These are phyloP conservation scores for Podaxis sp. DNA, from an alignment of 768 basidiomycete genomes.

Conservation along the genomic window DNA sequence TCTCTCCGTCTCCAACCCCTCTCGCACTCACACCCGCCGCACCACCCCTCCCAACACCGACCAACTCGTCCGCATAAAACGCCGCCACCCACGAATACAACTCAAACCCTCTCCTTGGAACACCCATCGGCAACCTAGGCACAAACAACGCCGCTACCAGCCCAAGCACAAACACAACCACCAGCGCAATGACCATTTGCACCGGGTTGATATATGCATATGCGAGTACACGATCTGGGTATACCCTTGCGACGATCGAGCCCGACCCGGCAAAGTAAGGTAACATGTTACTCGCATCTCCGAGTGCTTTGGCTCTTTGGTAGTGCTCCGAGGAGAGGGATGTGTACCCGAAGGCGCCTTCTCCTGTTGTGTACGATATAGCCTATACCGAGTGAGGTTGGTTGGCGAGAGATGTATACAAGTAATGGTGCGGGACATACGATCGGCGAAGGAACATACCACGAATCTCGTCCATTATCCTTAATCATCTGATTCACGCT, in stretches of 20 bases:
- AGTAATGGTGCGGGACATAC: conserved; percentile 21
- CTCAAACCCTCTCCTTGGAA: conserved; percentile 26
- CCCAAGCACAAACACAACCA: conserved; percentile 27
- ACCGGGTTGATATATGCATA: conserved; percentile 23
- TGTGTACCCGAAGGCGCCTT: conserved; percentile 37
- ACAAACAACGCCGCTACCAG: conserved; percentile 27
- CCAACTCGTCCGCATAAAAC: conserved; percentile 22
- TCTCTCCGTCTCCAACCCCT: background rate
- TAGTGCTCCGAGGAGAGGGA: conserved; percentile 31
- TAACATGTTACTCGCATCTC: conserved; percentile 38
- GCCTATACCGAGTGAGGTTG: conserved; percentile 20
- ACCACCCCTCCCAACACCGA: background rate
- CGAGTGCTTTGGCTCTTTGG: conserved; percentile 31
- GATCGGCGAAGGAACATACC: conserved; percentile 40
- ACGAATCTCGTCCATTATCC: conserved; percentile 37
- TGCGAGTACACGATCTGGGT: conserved; percentile 28
- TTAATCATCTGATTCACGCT: conserved; percentile 36
- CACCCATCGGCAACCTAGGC: conserved; percentile 21
- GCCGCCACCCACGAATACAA: conserved; percentile 26
- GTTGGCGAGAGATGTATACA: background rate
- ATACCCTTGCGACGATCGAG: conserved; percentile 32
- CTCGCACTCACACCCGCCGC: background rate
- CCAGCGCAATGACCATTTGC: conserved; percentile 24
- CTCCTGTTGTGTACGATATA: conserved; percentile 35
- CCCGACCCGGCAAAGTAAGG: conserved; percentile 41